These are phyloP conservation scores for Sclerotinia borealis DNA, from an alignment of 2,329 filamentous ascomycete species.

Conservation along the genomic window DNA sequence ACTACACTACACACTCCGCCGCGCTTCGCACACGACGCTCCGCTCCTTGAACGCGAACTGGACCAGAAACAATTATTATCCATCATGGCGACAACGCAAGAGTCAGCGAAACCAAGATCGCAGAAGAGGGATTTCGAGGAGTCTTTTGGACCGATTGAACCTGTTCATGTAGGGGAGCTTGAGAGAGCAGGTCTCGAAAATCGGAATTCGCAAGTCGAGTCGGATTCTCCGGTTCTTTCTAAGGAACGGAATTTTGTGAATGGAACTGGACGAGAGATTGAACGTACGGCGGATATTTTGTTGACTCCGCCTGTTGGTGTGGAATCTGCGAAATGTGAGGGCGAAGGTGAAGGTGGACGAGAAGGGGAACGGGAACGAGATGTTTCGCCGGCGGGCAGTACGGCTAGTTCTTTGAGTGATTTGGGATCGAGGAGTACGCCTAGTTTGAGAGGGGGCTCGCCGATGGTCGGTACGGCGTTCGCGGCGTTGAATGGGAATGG, in stretches of 20 bases:
- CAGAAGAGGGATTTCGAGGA: constrained; percentile 18
- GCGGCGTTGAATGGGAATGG: constrained; percentile 17
- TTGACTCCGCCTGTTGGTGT: constrained; percentile 1
- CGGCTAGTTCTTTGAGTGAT: constrained; percentile 21
- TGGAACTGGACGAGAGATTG: background rate
- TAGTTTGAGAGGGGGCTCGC: constrained; percentile 7
- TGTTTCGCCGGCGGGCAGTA: constrained; percentile 20
- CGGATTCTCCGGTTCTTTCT: background rate
- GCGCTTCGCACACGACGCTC: too few species aligned
- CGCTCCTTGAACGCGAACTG: too few species aligned
- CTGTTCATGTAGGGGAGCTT: background rate
- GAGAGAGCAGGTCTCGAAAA: background rate
- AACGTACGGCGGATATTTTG: background rate
- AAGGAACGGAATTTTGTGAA: background rate
- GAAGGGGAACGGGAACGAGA: constrained; percentile 13
- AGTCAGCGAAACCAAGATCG: constrained; percentile 8
- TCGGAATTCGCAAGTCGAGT: background rate
- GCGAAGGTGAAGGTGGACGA: too few species aligned
- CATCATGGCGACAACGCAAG: constrained; percentile 5
- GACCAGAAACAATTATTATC: background rate
- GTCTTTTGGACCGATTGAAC: background rate
- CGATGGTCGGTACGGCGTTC: constrained; percentile 16
- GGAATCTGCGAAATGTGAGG: background rate
- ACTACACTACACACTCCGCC: too few species aligned
- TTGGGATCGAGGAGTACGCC: constrained; percentile 20